These are phyloP conservation scores for Yamadazyma scolyti DNA, from an alignment of 805 yeast genomes.

Conservation along the genomic window DNA sequence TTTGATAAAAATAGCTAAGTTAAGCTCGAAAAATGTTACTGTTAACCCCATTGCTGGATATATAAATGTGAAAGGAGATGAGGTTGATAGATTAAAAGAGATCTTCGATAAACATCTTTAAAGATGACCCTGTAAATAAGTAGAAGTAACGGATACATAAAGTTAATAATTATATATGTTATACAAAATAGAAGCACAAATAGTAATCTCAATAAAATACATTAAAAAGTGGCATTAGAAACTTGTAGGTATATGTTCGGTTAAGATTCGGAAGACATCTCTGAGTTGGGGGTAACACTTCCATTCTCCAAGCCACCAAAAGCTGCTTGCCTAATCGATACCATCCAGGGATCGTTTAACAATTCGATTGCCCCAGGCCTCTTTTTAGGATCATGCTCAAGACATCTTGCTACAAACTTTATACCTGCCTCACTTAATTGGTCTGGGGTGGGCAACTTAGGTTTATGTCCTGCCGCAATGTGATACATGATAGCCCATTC, in stretches of 20 bases:
- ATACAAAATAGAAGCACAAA: slow-evolving; percentile 1
- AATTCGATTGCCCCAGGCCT: slow-evolving; percentile 84
- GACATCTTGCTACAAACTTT: slow-evolving; percentile 66
- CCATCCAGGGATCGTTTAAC: slow-evolving; percentile 86
- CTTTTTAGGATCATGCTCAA: slow-evolving; percentile 76
- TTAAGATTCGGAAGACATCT: slow-evolving; percentile 11
- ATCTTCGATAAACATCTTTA: slow-evolving; percentile 18
- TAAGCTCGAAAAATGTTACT: slow-evolving; percentile 36
- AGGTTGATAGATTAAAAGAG: slow-evolving; percentile 24
- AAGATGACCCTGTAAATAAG: slow-evolving; percentile 5
- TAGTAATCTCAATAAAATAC: neutral
- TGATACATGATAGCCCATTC: slow-evolving; percentile 99
- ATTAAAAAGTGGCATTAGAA: slow-evolving; percentile 1
- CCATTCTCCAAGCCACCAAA: slow-evolving; percentile 42
- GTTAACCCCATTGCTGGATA: slow-evolving; percentile 32
- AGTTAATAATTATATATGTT: slow-evolving; percentile 1
- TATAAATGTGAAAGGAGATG: slow-evolving; percentile 39
- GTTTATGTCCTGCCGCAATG: slow-evolving; percentile 92
- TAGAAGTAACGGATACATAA: slow-evolving; percentile 4
- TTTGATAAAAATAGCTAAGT: slow-evolving; percentile 48
- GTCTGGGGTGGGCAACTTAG: slow-evolving; percentile 75
- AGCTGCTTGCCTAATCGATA: slow-evolving; percentile 64
- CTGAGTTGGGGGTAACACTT: slow-evolving; percentile 37
- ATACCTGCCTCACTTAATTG: slow-evolving; percentile 76
- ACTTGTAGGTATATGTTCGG: no score